phyloP scores from a whole-genome alignment of 2,329 filamentous ascomycete genomes.

The Aspergillus carbonarius region DNA sequence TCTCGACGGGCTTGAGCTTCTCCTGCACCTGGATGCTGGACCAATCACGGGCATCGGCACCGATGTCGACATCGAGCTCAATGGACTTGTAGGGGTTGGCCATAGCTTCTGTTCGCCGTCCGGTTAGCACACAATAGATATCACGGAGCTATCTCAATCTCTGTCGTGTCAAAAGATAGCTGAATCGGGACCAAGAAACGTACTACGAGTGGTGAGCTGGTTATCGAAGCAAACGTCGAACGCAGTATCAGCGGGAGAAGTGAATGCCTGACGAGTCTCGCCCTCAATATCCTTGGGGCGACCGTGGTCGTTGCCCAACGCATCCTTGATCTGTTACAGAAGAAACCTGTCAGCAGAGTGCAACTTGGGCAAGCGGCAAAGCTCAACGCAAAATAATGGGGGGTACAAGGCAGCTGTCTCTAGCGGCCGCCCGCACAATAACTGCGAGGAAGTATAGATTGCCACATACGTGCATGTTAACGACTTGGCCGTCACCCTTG shows the following conservation, averaged over 20 bases:
- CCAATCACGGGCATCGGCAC: slow-evolving; percentile 97
- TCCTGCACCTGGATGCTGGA: slow-evolving; percentile 91
- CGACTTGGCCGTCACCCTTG: slow-evolving; percentile 85
- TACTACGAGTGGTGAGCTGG: slow-evolving; percentile 65
- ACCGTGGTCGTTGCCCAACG: slow-evolving; percentile 94
- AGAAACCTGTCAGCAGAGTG: slow-evolving; percentile 10
- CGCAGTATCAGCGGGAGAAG: slow-evolving; percentile 82
- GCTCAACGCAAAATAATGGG: slow-evolving; percentile 4
- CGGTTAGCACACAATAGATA: slow-evolving; percentile 3
- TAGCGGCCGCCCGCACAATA: not conserved
- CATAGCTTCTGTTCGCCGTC: slow-evolving; percentile 31
- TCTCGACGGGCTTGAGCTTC: slow-evolving; percentile 97
- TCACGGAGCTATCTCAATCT: not conserved
- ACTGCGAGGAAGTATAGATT: not conserved
- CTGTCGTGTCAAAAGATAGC: not conserved
- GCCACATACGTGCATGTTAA: slow-evolving; percentile 81
- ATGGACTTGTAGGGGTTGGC: slow-evolving; percentile 65
- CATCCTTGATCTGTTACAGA: slow-evolving; percentile 76
- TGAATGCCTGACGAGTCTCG: slow-evolving; percentile 91
- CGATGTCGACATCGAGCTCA: slow-evolving; percentile 94
- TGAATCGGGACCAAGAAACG: slow-evolving; percentile 34
- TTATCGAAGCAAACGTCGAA: slow-evolving; percentile 99
- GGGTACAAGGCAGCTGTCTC: not conserved
- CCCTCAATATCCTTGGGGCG: slow-evolving; percentile 86
- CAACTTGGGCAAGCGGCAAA: slow-evolving; percentile 2